A percentile compares a stretch with the other conserved stretches of the same genome.
Conservation (phyloP, 176 grass and related monocot genomes). For the Oryza officinalis region DNA sequence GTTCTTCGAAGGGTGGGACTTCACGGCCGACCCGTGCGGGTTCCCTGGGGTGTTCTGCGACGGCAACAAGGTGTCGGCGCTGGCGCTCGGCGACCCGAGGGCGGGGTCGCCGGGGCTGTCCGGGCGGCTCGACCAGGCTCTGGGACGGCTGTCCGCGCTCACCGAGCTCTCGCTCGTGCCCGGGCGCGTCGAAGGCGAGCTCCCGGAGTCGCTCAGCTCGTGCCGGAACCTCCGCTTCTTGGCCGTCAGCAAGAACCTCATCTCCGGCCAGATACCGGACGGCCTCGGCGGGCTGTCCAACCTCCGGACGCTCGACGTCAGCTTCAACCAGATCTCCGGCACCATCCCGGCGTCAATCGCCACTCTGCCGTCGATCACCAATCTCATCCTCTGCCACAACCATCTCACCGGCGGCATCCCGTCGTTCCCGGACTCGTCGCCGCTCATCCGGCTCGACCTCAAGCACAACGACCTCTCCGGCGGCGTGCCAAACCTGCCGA, state of each 20-base stretch:
- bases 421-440: constrained; percentile 57
- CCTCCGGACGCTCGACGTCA: constrained; percentile 88
- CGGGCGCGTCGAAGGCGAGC: constrained; percentile 63
- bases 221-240: constrained; percentile 74
- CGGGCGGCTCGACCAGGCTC: constrained; percentile 65
- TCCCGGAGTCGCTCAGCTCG: constrained; percentile 53
- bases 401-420: constrained; percentile 65
- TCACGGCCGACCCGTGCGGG: constrained; percentile 81
- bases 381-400: constrained; percentile 90
- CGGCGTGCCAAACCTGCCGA: constrained; percentile 55
- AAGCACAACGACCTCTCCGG: constrained; percentile 73
- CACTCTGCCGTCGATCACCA: constrained; percentile 57
- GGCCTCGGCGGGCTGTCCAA: constrained; percentile 56
- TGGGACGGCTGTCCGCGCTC: constrained; percentile 63
- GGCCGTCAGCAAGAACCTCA: constrained; percentile 91
- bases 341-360: constrained; percentile 57
- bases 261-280: constrained; percentile 65
- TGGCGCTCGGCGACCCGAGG: constrained; percentile 80
- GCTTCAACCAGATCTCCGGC: constrained; percentile 88
- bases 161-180: constrained; percentile 88
- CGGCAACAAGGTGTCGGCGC: constrained; percentile 58
- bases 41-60: constrained; percentile 84
- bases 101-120: constrained; percentile 78
- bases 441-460: constrained; percentile 78
- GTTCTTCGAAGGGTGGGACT: constrained; percentile 88